These are phyloP conservation scores for Hysterangium stoloniferum DNA, from an alignment of 768 basidiomycete species.

Conservation along the genomic window DNA sequence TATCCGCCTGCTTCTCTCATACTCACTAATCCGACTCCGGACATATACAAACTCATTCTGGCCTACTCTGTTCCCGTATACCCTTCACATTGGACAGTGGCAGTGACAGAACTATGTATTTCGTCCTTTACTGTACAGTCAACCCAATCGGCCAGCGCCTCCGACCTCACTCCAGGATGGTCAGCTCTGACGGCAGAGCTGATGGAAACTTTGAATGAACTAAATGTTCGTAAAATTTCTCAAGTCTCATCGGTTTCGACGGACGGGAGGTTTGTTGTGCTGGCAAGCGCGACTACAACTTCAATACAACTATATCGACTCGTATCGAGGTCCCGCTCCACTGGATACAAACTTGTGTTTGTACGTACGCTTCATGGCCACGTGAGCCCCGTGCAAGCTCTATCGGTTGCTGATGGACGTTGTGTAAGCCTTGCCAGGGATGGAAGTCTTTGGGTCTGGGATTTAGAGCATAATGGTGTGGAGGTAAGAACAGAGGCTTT, in stretches of 20 bases:
- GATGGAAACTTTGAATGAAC: slow-evolving; percentile 55
- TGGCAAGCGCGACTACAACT: slow-evolving; percentile 35
- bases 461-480: slow-evolving; percentile 52
- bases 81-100: slow-evolving; percentile 73
- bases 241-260: slow-evolving; percentile 69
- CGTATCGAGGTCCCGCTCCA: slow-evolving; percentile 34
- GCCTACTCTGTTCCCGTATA: slow-evolving; percentile 73
- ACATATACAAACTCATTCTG: slow-evolving; percentile 64
- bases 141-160: slow-evolving; percentile 58
- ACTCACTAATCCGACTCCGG: slow-evolving; percentile 52
- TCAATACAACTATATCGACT: slow-evolving; percentile 68
- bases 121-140: slow-evolving; percentile 44
- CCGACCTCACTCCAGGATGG: slow-evolving; percentile 68
- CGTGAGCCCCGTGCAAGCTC: slow-evolving; percentile 51
- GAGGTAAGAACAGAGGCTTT: slow-evolving; percentile 21
- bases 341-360: slow-evolving; percentile 60
- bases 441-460: slow-evolving; percentile 82
- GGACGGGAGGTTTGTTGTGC: slow-evolving; percentile 79
- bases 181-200: slow-evolving; percentile 35
- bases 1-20: slow-evolving; percentile 76
- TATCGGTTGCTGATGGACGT: slow-evolving; percentile 73
- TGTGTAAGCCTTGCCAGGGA: slow-evolving; percentile 69
- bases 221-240: slow-evolving; percentile 70
- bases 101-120: slow-evolving; percentile 70
- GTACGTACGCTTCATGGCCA: slow-evolving; percentile 68